Evolutionary conservation across 2,329 filamentous ascomycete genomes (phyloP).

Genomic region (Diaporthe helianthi): DNA sequence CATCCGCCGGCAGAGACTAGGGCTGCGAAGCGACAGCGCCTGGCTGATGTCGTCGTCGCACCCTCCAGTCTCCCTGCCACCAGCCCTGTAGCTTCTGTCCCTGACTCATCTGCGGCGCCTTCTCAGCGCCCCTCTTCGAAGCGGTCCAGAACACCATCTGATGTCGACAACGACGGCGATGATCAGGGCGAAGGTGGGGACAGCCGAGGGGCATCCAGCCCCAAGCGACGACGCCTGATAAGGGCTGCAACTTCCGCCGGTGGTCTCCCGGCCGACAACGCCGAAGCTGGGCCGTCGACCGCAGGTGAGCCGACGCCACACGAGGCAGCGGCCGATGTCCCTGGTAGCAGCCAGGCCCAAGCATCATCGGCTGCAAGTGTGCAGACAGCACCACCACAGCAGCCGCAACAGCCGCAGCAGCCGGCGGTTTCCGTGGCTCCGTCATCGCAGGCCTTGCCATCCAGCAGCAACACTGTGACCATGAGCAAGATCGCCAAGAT

Average conservation of each 20-base stretch:
- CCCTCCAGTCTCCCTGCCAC: too few species aligned
- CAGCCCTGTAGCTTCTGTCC: not conserved
- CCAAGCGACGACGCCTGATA: not conserved
- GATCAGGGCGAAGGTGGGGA: not conserved
- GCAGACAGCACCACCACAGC: not conserved
- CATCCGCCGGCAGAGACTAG: not conserved
- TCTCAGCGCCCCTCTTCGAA: not conserved
- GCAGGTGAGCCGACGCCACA: too few species aligned
- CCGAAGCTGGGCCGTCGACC: not conserved
- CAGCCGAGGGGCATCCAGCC: not conserved
- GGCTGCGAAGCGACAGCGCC: not conserved
- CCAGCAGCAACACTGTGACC: not conserved
- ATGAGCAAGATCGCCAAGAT: not conserved
- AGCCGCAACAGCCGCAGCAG: not conserved
- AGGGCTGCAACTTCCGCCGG: not conserved
- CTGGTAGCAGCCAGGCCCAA: not conserved
- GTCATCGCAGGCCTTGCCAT: not conserved
- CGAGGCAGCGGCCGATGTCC: not conserved
- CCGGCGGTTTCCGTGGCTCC: too few species aligned
- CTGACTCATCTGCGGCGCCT: not conserved
- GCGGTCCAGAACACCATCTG: not conserved
- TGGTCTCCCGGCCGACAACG: too few species aligned
- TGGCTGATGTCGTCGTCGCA: too few species aligned
- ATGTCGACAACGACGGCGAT: not conserved
- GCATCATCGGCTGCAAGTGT: not conserved